Evolutionary conservation across 2,329 filamentous ascomycete species (phyloP), one percentile per base, ranked within the genome.

Genomic region (Aphanocladium album): DNA sequence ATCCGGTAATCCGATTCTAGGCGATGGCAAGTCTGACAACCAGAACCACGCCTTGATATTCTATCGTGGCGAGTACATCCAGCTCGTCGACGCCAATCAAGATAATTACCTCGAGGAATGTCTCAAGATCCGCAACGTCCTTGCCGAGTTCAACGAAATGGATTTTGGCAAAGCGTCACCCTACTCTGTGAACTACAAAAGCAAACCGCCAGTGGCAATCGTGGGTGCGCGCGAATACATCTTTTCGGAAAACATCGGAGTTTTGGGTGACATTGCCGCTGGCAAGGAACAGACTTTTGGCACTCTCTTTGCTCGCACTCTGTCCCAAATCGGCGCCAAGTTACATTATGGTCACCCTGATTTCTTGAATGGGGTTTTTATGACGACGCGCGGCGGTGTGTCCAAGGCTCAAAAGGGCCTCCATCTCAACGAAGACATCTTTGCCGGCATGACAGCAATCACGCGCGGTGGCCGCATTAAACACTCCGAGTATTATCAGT

Each of bases 211-310:
- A 1, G 95, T 99, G 63, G 95, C 95, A 62, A 99, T 99, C 77
- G 86, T 99, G 50, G 95, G 95, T 84, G 95, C 95, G 68, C 93
- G 95, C 79, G 95, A 99, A 79, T 99, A 99, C 80, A 99, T 99
- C 79, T 99, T 99, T 86, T 99, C 95, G 0, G 95, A 99, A 81
- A 99, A 96, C 75, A 96, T 99, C 71, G 95, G 95, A 85, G 93
- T 99, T 57, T 88, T 99, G 47, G 95, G 95, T 88, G 95, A 99
- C 70, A 89, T 99, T 66, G 95, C 95, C 68, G 95, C 95, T 65
- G 93, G 93, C 78, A 99, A 99, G 82, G 95, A 99, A 89, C 95
- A 99, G 77, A 99, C 95, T 17, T 99, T 99, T 76, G 95, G 95
- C 88, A 99, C 95, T 21, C 87, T 99, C 52, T 99, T 99, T 71